Conservation (phyloP, 345 rosid genomes). For the Dipteronia sinensis region DNA sequence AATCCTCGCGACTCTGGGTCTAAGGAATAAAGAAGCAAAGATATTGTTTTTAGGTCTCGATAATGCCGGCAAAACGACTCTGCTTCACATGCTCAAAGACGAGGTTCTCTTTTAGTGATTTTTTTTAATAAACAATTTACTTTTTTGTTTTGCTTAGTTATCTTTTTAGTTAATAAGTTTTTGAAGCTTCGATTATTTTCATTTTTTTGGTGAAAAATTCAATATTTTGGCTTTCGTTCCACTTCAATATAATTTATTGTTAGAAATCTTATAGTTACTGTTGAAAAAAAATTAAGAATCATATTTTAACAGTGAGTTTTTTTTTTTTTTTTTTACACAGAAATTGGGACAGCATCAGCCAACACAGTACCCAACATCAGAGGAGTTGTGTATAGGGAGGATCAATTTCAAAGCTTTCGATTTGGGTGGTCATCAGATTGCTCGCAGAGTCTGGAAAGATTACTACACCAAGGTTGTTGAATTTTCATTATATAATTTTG, state of each 20-base stretch:
- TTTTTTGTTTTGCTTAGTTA: background rate
- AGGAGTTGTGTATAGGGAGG: slow-evolving; percentile 69
- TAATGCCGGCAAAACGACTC: slow-evolving; percentile 90
- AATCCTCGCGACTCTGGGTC: slow-evolving; percentile 69
- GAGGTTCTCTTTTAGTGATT: slow-evolving; percentile 43
- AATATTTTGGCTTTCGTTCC: too few species aligned
- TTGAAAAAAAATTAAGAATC: background rate
- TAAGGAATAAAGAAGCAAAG: slow-evolving; percentile 90
- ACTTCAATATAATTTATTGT: too few species aligned
- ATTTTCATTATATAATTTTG: background rate
- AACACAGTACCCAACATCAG: slow-evolving; percentile 75
- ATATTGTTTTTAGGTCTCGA: slow-evolving; percentile 88
- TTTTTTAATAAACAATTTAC: background rate
- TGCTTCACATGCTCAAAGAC: slow-evolving; percentile 91
- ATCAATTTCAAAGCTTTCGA: slow-evolving; percentile 81
- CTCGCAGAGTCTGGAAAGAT: slow-evolving; percentile 82
- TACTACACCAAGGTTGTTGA: slow-evolving; percentile 61
- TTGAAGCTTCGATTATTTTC: background rate
- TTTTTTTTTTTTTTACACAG: slow-evolving; percentile 23
- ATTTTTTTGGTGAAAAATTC: slow-evolving; percentile 6
- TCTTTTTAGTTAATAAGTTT: background rate
- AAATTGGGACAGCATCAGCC: slow-evolving; percentile 76
- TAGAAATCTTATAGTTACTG: too few species aligned
- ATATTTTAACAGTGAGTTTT: background rate
- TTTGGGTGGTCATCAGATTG: slow-evolving; percentile 79